Base-by-base conservation (phyloP, 2,329 filamentous ascomycete genomes). In the Nigrograna mackinnonii region DNA sequence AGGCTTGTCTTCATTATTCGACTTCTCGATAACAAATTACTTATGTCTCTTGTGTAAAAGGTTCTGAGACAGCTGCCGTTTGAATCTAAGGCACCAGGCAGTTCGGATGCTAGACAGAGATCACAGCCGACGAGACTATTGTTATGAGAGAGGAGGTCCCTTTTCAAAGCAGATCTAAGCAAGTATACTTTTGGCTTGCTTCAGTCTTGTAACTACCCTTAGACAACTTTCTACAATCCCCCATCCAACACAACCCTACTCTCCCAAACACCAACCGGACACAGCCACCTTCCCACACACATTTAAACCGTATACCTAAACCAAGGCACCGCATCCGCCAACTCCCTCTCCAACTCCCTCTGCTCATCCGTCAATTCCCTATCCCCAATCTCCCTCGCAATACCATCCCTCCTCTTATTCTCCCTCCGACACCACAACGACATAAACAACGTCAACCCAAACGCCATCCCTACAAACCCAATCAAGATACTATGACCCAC, bases 361-460 rank as follows among this genome's bases (percentile, higher is more conserved):
- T 83, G 78, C 49, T 78, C 78, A 31, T 72, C 63, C 2, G 77
- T 80, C 63, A 81, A 78, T 44, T 77, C 70, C 37, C 70, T 65
- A 2, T 42, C 36, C 7, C 50, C 73, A 9, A 68, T 64, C 62
- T 79, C 75, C 57, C 74, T 67, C 3, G 53, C 47, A 40, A 72
- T 55, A 32, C 63, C 60, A 17, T 83, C 78, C 12, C 82, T 72
- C 36, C 79, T 72, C 4, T 68, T 64, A 47, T 84, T 84, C 70
- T 84, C 81, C 31, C 70, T 63, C 30, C 77, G 71, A 19, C 80
- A 75, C 65, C 82, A 84, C 20, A 74, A 60, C 16, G 78, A 79
- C 80, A 85, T 84, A 54, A 77, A 68, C 33, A 74, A 59, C 32
- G 73, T 77, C 11, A 84, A 68, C 36, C 72, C 43, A 44, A 75